Evolutionary conservation across 257 asterid genomes (phyloP), one percentile per base, ranked within the genome.

Genomic region (Solanum lycopersicoides): DNA sequence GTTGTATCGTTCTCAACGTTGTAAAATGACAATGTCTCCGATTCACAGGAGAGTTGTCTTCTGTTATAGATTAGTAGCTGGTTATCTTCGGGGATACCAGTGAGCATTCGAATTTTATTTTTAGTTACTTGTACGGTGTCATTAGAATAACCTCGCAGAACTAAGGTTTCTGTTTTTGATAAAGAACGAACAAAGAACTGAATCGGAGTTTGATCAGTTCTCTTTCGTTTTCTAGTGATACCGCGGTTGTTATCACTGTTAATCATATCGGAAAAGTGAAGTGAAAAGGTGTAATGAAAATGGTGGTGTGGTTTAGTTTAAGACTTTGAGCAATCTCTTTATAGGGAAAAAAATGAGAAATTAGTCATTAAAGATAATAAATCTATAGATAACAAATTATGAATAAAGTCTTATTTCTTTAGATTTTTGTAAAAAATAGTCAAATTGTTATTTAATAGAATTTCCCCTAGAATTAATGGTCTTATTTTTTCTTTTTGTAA

Each of bases 1-100:
- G 90, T 88, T 1, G 98, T 94, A 47, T 95, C 21, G 6, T 50
- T 50, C 60, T 50, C 9, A 50, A 50, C 1, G 21, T 15, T 15
- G 60, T 50, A 50, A 50, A 50, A 50, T 50, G 60, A 0, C 60
- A 50, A 50, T 15, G 60, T 0, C 98, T 98, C 6, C 92, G 84
- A 83, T 94, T 18, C 2, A 18, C n/a, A 56, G 0, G 66, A 21
- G 18, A 97, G 87, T 91, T 95, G 99, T 89, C 88, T 95, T 0
- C 98, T 98, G 7, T 92, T 84, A 84, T 95, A 97, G 39, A 95
- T 90, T 2, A 97, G 69, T 50, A 96, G 75, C 89, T 95, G 99
- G 20, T 95, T 95, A 59, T 28, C 82, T 35, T 89, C 44, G 18
- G 96, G 96, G 5, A 97, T 92, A 3, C 95, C 89, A 11, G 98